Percentiles rank a stretch among this genome's conserved stretches.
Conservation (phyloP, 129 eudicot genomes). For the Smallanthus sonchifolius region DNA sequence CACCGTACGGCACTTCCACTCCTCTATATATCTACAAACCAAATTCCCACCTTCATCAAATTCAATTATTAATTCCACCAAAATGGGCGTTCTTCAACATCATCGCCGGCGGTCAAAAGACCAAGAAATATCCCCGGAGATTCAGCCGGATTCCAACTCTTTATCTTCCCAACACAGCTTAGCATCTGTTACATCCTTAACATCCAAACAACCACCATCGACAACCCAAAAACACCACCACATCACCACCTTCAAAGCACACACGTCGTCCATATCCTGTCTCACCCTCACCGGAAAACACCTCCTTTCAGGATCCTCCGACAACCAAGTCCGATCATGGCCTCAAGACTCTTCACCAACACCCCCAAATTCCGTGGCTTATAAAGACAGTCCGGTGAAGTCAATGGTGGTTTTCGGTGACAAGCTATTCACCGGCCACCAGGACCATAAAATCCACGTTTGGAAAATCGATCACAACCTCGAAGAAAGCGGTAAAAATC, state of each 20-base stretch:
- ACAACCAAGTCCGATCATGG: constrained; percentile 62
- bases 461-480: constrained; percentile 52
- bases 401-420: constrained; percentile 44
- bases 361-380: constrained; percentile 3
- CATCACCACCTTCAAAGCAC: constrained; percentile 65
- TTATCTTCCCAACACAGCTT: constrained; percentile 54
- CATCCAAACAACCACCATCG: constrained; percentile 28
- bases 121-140: constrained; percentile 24
- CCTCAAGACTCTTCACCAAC: constrained; percentile 17
- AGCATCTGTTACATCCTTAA: constrained; percentile 60
- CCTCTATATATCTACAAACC: background rate
- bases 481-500: background rate
- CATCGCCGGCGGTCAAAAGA: constrained; percentile 30
- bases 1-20: background rate
- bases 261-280: constrained; percentile 56
- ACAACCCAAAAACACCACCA: constrained; percentile 28
- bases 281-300: constrained; percentile 57
- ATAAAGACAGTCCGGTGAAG: constrained; percentile 47
- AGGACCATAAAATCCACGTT: constrained; percentile 73
- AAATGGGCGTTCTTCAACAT: constrained; percentile 41
- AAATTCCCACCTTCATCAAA: background rate
- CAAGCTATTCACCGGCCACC: constrained; percentile 69
- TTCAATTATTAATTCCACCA: background rate
- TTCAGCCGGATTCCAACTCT: constrained; percentile 10
- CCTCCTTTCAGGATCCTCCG: constrained; percentile 65